Percentiles rank a stretch among this genome's conserved stretches.
Conservation (phyloP, 768 basidiomycete species). For the Phlebiopsis flavidoalba region DNA sequence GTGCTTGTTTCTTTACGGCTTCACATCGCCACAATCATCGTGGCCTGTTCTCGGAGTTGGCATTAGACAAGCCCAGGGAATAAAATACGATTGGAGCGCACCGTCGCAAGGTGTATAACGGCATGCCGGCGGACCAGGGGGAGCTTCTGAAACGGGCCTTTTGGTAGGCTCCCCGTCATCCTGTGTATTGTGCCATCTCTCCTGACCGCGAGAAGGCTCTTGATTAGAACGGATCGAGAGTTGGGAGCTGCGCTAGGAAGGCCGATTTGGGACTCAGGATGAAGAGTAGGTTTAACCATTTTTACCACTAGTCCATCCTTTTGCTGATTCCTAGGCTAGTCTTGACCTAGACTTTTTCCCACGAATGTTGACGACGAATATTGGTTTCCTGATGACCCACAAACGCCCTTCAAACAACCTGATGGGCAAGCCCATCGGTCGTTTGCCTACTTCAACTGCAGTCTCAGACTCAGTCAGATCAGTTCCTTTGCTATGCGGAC, state of each 20-base stretch:
- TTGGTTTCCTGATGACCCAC: slow-evolving; percentile 56
- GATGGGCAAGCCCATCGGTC: slow-evolving; percentile 40
- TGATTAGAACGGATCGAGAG: slow-evolving; percentile 37
- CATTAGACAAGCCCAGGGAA: slow-evolving; percentile 42
- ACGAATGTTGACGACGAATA: slow-evolving; percentile 75
- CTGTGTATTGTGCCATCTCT: not conserved
- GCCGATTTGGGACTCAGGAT: slow-evolving; percentile 58
- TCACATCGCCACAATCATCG: slow-evolving; percentile 8
- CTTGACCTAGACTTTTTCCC: slow-evolving; percentile 67
- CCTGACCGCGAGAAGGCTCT: slow-evolving; percentile 29
- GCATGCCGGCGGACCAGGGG: slow-evolving; percentile 43
- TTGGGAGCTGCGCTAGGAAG: slow-evolving; percentile 48
- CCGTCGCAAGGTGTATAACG: slow-evolving; percentile 50
- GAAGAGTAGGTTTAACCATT: slow-evolving; percentile 48
- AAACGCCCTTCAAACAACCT: slow-evolving; percentile 57
- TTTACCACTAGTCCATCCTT: not conserved
- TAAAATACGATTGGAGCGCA: slow-evolving; percentile 81
- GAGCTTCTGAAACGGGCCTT: slow-evolving; percentile 80
- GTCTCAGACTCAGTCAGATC: slow-evolving; percentile 59
- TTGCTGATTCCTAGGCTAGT: slow-evolving; percentile 26
- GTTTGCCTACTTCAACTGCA: slow-evolving; percentile 52
- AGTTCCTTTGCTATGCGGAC: slow-evolving; percentile 59
- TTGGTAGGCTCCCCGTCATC: slow-evolving; percentile 38
- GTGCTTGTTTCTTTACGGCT: slow-evolving; percentile 5
- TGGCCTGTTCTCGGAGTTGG: slow-evolving; percentile 37